phyloP scores from a whole-genome alignment of 1,139 yeast species.

The Diutina neorugosa region DNA sequence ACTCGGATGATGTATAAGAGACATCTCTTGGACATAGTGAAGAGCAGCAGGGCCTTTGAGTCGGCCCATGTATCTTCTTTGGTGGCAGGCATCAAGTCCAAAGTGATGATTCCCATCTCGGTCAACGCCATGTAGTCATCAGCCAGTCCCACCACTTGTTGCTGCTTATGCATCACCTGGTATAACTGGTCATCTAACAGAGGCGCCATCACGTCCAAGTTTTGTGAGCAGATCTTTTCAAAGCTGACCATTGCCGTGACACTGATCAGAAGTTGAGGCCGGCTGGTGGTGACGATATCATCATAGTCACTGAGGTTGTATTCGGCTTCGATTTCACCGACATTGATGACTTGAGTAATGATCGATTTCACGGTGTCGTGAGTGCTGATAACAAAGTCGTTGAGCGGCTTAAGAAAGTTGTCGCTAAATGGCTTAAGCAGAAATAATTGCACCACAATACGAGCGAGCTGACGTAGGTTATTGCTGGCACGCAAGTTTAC shows the following conservation, averaged over 20 bases:
- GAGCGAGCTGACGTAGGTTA: conserved; percentile 47
- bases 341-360: conserved; percentile 37
- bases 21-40: conserved; percentile 75
- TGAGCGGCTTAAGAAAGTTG: conserved; percentile 67
- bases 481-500: conserved; percentile 17
- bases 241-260: conserved; percentile 54
- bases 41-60: conserved; percentile 38
- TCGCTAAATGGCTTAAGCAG: conserved; percentile 59
- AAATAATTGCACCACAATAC: conserved; percentile 55
- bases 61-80: conserved; percentile 32
- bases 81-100: conserved; percentile 39
- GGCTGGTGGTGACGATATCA: conserved; percentile 54
- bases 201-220: conserved; percentile 40
- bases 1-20: conserved; percentile 70
- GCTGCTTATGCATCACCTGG: conserved; percentile 25
- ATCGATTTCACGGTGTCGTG: conserved; percentile 33
- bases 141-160: conserved; percentile 23
- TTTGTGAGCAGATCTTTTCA: conserved; percentile 43
- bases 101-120: conserved; percentile 27
- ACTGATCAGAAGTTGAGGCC: conserved; percentile 53
- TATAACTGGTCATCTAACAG: conserved; percentile 44
- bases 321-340: conserved; percentile 45
- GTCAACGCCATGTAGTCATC: conserved; percentile 30
- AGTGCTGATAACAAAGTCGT: conserved; percentile 50
- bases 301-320: conserved; percentile 58